Evolutionary conservation across 73 alveolate genomes (phyloP), one percentile per base, ranked within the genome.

Genomic region (Paraurostyla sp.): DNA sequence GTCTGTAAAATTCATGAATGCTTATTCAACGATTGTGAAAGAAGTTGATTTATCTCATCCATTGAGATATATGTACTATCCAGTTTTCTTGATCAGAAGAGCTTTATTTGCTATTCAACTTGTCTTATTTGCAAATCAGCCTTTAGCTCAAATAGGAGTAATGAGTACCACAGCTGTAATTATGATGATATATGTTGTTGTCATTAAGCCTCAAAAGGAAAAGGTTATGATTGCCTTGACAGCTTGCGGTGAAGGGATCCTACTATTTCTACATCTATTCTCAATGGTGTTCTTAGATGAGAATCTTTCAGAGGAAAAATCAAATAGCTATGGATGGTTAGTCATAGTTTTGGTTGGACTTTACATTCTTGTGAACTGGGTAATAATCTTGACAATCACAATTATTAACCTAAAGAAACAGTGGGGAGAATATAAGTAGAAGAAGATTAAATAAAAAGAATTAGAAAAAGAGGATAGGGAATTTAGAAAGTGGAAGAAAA

Each of bases 11-110:
- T 69, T 69, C 23, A 38, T 69, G 65, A 38, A n/a, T 11, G 6
- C 59, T 15, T 69, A 69, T 23, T 41, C 59, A 3, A 69, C 84
- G 2, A 43, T 69, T 4, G 63, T 69, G 16, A 69, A 38, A 18
- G 84, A 69, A 20, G 65, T 69, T 7, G 84, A 69, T 35, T 38
- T 69, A 69, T 41, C 65, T 22, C 84, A 40, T 25, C 84, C 84
- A 7, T 15, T 35, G 9, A 62, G 25, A 57, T 62, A 62, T 57
- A 62, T 62, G 80, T 62, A 62, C 80, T 11, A n/a, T 69, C 41
- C 20, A 46, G 84, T 69, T 7, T 69, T 69, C 36, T 43, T 69
- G 22, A 15, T 69, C n/a, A 69, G 84, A 69, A 69, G 84, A 69
- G 63, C 63, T 18, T 41, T 69, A 18, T 69, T 41, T 69, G 84